These are phyloP conservation scores for Nitzschia inconspicua DNA, from an alignment of 108 stramenopile genomes.

Conservation along the genomic window DNA sequence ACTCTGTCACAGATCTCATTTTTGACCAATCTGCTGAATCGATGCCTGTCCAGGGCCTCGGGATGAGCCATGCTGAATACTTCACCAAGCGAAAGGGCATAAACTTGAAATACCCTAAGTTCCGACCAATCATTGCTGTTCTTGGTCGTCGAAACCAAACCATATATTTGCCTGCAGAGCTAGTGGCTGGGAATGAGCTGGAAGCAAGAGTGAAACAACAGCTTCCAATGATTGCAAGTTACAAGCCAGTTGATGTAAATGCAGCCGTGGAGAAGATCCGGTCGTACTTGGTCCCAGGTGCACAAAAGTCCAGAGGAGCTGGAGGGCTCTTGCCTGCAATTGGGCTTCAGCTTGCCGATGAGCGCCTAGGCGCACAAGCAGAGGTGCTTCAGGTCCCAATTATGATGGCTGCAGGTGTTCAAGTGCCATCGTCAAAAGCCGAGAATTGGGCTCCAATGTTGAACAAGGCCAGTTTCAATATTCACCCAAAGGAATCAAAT, in stretches of 20 bases:
- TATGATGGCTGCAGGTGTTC: constrained; percentile 48
- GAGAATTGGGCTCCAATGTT: constrained; percentile 54
- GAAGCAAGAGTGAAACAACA: constrained; percentile 43
- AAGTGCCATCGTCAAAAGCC: constrained; percentile 35
- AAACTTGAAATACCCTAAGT: constrained; percentile 43
- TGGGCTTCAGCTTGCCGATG: constrained; percentile 37
- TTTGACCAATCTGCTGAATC: constrained; percentile 45
- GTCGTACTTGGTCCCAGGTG: constrained; percentile 48
- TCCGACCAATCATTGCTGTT: constrained; percentile 52
- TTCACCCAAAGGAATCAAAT: constrained; percentile 33
- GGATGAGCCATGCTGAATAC: constrained; percentile 55
- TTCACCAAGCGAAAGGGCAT: constrained; percentile 41
- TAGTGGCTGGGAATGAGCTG: constrained; percentile 59
- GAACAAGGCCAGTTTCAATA: constrained; percentile 42
- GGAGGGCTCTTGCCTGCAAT: constrained; percentile 46
- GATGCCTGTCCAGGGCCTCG: constrained; percentile 38
- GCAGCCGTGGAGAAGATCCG: constrained; percentile 52
- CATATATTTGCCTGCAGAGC: constrained; percentile 58
- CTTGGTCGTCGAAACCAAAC: constrained; percentile 36
- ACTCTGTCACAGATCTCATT: constrained; percentile 38
- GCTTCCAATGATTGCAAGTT: constrained; percentile 66
- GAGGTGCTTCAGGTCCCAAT: constrained; percentile 41
- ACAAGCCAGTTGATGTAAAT: constrained; percentile 38
- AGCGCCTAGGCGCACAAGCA: constrained; percentile 27
- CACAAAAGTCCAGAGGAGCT: constrained; percentile 41